Conservation (phyloP, 73 alveolate species). For the Durusdinium trenchii region DNA sequence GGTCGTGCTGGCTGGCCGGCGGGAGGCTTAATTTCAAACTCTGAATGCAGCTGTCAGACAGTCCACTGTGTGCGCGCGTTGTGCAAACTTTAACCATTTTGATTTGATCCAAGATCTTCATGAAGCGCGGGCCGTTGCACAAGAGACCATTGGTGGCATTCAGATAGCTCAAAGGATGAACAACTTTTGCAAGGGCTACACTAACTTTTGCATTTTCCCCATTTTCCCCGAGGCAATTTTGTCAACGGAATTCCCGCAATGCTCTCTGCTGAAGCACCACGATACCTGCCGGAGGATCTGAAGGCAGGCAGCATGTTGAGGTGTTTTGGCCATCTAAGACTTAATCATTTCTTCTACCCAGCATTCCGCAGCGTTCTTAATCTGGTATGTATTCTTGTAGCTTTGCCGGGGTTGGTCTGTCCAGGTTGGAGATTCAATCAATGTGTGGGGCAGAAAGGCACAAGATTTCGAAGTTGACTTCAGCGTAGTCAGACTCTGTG, state of each 20-base stretch:
- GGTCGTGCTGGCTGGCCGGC: conserved; percentile 77
- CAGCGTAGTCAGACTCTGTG: conserved; percentile 17
- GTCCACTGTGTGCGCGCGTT: too few species aligned
- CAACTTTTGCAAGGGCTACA: not conserved
- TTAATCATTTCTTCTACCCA: too few species aligned
- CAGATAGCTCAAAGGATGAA: too few species aligned
- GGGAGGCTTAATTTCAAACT: not conserved
- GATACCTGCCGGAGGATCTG: conserved; percentile 76
- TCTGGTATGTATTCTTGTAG: too few species aligned
- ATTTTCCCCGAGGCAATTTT: conserved; percentile 50
- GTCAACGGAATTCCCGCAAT: conserved; percentile 67
- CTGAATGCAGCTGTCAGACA: too few species aligned
- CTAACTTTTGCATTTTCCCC: too few species aligned
- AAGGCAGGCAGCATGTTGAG: too few species aligned
- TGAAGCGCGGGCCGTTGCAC: conserved; percentile 87
- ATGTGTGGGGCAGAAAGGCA: conserved; percentile 86
- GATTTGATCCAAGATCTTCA: conserved; percentile 48
- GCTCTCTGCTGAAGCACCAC: conserved; percentile 86
- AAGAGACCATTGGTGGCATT: conserved; percentile 59
- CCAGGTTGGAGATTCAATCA: conserved; percentile 80
- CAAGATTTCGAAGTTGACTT: too few species aligned
- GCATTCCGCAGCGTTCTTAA: too few species aligned
- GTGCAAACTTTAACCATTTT: too few species aligned
- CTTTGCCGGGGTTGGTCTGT: not conserved
- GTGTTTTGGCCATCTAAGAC: too few species aligned